phyloP scores from a whole-genome alignment of 75 land plant species.

The Pseudotsuga menziesii region DNA sequence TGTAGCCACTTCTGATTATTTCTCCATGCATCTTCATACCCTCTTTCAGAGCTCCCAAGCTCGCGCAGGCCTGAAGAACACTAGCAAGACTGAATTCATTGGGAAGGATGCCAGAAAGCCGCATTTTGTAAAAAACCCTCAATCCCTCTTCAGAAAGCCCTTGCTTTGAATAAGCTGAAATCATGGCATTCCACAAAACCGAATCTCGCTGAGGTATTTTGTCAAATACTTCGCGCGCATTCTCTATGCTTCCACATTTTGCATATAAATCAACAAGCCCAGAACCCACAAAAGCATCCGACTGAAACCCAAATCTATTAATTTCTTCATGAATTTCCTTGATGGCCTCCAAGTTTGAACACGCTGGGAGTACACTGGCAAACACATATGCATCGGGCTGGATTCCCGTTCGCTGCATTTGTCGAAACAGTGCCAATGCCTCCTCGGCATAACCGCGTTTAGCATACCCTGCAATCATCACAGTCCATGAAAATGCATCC shows the following conservation, averaged over 20 bases:
- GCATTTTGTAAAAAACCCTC: slow-evolving; percentile 30
- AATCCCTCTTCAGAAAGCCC: slow-evolving; percentile 24
- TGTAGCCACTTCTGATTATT: slow-evolving; percentile 21
- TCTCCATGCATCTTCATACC: slow-evolving; percentile 25
- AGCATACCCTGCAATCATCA: slow-evolving; percentile 18
- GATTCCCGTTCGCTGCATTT: slow-evolving; percentile 7
- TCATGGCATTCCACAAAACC: slow-evolving; percentile 20
- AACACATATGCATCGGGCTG: slow-evolving; percentile 8
- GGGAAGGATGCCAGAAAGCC: slow-evolving; percentile 31
- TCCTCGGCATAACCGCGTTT: not conserved
- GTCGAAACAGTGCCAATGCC: slow-evolving; percentile 11
- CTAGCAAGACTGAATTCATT: slow-evolving; percentile 40
- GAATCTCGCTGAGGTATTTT: slow-evolving; percentile 27
- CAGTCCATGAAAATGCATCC: slow-evolving; percentile 20
- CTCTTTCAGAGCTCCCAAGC: slow-evolving; percentile 3
- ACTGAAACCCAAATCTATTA: slow-evolving; percentile 5
- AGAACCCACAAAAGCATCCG: slow-evolving; percentile 11
- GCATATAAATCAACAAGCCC: slow-evolving; percentile 19
- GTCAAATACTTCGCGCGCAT: slow-evolving; percentile 23
- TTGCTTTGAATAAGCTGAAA: slow-evolving; percentile 36
- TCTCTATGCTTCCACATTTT: slow-evolving; percentile 16
- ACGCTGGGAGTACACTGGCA: slow-evolving; percentile 9
- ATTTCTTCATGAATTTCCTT: not conserved
- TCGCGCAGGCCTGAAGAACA: slow-evolving; percentile 49
- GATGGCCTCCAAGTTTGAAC: not conserved